Evolutionary conservation across 108 stramenopile species (phyloP).

Genomic region (Skeletonema marinoi): DNA sequence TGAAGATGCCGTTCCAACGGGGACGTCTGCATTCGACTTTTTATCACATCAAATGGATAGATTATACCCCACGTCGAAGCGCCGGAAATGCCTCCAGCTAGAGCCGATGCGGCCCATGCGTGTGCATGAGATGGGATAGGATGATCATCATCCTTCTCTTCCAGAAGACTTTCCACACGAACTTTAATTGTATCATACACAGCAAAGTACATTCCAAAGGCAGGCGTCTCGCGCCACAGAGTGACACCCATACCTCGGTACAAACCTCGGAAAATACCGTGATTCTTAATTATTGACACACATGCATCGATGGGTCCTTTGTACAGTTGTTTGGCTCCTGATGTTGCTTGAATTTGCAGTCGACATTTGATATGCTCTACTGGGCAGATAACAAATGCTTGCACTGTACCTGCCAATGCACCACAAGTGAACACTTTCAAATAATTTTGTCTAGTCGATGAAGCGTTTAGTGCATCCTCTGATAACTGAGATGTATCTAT

Average conservation of each 20-base stretch:
- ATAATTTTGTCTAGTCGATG: constrained; percentile 13
- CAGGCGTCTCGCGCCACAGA: constrained; percentile 85
- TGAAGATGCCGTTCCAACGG: constrained; percentile 50
- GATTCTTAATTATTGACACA: constrained; percentile 47
- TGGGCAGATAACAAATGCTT: constrained; percentile 81
- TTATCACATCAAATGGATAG: constrained; percentile 93
- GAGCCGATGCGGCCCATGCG: constrained; percentile 72
- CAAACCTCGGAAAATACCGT: constrained; percentile 64
- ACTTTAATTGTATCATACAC: constrained; percentile 82
- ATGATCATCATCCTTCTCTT: constrained; percentile 33
- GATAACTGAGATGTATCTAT: background rate
- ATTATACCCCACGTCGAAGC: constrained; percentile 85
- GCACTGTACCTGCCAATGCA: constrained; percentile 83
- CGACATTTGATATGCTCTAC: constrained; percentile 94
- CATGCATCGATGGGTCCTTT: constrained; percentile 61
- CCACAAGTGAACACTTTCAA: constrained; percentile 83
- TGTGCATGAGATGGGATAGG: constrained; percentile 50
- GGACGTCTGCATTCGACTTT: constrained; percentile 82
- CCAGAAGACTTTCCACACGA: constrained; percentile 41
- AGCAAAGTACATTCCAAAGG: constrained; percentile 91
- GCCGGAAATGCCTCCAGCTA: constrained; percentile 90
- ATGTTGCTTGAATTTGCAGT: constrained; percentile 70
- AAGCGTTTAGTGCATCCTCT: background rate
- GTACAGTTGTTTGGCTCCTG: constrained; percentile 32
- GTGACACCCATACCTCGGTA: constrained; percentile 79